Evolutionary conservation across 495 filamentous ascomycete genomes (phyloP).

Genomic region (Penicillium cosmopolitanum): DNA sequence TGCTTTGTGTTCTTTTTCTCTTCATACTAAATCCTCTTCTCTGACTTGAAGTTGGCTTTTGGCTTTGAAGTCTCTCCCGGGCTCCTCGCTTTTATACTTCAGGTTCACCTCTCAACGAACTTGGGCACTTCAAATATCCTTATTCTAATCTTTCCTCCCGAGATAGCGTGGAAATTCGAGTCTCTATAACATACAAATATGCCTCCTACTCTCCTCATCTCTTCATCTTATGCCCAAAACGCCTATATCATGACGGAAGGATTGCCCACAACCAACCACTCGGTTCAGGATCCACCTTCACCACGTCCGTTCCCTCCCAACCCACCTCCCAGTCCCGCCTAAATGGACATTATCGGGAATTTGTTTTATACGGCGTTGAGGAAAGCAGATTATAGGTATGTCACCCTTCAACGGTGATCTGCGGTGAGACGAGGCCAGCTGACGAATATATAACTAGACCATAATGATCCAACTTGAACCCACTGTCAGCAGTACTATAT

Average conservation of each 20-base stretch:
- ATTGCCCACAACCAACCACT: slow-evolving; percentile 25
- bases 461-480: neutral
- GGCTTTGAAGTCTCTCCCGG: neutral
- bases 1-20: slow-evolving; percentile 1
- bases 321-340: slow-evolving; percentile 49
- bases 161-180: no score
- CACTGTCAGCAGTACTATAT: neutral
- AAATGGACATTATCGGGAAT: slow-evolving; percentile 7
- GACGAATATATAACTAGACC: neutral
- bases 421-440: neutral
- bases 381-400: slow-evolving; percentile 22
- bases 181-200: no score
- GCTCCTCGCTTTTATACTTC: neutral
- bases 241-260: slow-evolving; percentile 11
- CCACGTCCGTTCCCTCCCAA: slow-evolving; percentile 47
- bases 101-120: no score
- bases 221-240: neutral
- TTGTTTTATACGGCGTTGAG: slow-evolving; percentile 26
- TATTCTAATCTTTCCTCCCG: no score
- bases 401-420: neutral
- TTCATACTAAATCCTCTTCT: neutral
- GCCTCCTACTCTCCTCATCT: neutral
- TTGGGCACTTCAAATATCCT: no score
- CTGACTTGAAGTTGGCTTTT: neutral
- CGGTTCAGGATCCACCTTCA: slow-evolving; percentile 43